Evolutionary conservation across 768 basidiomycete species (phyloP), one percentile per base, ranked within the genome.

Genomic region (Panus rudis): DNA sequence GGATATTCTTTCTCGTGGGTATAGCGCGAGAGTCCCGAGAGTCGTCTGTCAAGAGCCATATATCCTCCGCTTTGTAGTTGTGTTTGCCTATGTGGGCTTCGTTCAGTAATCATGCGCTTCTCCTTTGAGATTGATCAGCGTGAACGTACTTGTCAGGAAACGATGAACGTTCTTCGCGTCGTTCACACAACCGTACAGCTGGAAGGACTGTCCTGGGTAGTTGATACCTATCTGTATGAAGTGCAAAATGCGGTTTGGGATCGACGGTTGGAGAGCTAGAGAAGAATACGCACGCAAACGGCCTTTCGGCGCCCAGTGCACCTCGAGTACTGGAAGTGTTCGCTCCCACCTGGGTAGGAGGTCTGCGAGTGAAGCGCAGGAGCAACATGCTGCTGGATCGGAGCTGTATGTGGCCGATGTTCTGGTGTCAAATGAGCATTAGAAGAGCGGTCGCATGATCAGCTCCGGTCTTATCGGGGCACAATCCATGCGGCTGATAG

Each of bases 291-390:
- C 61, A 92, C 89, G 45, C 84, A 84, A 10, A 98, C 70, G 0
- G 92, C 94, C 63, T 92, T 97, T 63, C 82, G 84, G 63, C 71
- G 80, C 23, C 92, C 89, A 16, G 67, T 89, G 57, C 93, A 96
- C 53, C 90, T 88, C 2, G 90, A 92, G 55, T 90, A 92, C 53
- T 87, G 82, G 68, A 90, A 51, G 22, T 33, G 7, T 5, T 43
- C 17, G 10, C n/a, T 13, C 16, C 10, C 32, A 7, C 14, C 10
- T 6, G 20, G 43, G 6, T 35, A 39, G 6, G 6, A 17, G 31
- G 13, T 25, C 19, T 20, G n/a, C 21, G 37, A 22, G 28, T 14
- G 17, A 21, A 10, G 17, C 20, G n/a, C 26, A 16, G 6, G 19
- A 33, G 6, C 27, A 23, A 16, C 16, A 24, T n/a, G 34, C 11